Evolutionary conservation across 1,284 basidiomycete genomes (phyloP).

Genomic region (Ceraceosorus guamensis): DNA sequence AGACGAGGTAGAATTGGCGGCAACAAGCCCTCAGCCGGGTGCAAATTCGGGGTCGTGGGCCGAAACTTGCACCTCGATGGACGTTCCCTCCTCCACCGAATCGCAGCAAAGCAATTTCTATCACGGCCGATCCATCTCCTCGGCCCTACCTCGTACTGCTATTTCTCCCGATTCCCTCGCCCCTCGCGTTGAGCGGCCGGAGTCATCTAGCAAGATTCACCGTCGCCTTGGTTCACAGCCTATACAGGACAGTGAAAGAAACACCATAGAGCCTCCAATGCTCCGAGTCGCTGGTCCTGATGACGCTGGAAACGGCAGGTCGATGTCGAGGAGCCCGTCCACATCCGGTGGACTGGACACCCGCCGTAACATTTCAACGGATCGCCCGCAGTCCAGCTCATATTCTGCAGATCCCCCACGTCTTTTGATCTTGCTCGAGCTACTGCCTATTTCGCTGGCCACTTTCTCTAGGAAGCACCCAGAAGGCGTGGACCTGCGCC

Average conservation of each 20-base stretch:
- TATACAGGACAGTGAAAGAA: background rate
- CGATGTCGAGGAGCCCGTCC: background rate
- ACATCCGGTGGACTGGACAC: background rate
- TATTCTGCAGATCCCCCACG: conserved; percentile 24
- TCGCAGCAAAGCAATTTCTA: too few relatives aligned
- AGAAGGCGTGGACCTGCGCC: conserved; percentile 22
- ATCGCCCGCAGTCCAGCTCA: background rate
- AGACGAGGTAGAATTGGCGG: conserved; percentile 28
- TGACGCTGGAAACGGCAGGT: background rate
- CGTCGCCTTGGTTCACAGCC: background rate
- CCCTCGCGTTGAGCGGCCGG: background rate
- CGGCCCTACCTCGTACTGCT: background rate
- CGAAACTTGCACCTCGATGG: background rate
- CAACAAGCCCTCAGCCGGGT: background rate
- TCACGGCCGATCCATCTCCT: too few relatives aligned
- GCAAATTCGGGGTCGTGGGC: background rate
- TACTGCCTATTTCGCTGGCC: conserved; percentile 34
- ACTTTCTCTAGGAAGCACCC: conserved; percentile 21
- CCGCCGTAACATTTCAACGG: background rate
- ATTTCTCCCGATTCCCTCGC: background rate
- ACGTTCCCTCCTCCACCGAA: too few relatives aligned
- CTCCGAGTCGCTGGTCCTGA: background rate
- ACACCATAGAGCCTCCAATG: background rate
- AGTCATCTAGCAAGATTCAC: background rate
- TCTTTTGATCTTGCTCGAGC: conserved; percentile 42